Evolutionary conservation across 2,329 filamentous ascomycete genomes (phyloP).

Genomic region (Ophiostoma sp.): DNA sequence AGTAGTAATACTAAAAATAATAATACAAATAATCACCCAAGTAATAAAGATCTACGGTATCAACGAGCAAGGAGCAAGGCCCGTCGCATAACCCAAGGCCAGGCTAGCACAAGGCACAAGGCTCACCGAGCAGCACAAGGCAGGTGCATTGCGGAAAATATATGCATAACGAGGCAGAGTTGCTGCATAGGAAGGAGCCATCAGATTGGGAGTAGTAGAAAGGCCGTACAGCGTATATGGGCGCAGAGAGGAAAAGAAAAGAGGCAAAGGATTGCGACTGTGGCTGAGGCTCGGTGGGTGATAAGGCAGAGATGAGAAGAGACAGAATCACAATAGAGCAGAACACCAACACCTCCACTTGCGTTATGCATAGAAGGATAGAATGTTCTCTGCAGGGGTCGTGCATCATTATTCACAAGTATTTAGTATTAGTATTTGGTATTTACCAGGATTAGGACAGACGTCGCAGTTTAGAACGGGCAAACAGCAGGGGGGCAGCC

Average conservation of each 20-base stretch:
- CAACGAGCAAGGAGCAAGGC: background rate
- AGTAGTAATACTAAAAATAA: background rate
- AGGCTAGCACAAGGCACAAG: background rate
- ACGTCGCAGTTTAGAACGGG: background rate
- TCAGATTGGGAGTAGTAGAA: background rate
- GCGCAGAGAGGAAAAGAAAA: too few relatives aligned
- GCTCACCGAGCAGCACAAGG: constrained; percentile 9
- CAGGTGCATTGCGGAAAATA: constrained; percentile 8
- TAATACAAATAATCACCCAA: background rate
- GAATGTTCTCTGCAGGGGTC: constrained; percentile 9
- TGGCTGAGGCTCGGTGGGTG: constrained; percentile 13
- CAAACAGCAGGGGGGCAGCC: background rate
- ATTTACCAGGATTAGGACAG: background rate
- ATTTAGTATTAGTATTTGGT: background rate
- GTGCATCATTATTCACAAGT: background rate
- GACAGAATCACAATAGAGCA: background rate
- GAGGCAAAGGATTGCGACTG: background rate
- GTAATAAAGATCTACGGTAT: background rate
- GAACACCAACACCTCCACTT: background rate
- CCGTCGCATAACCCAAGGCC: background rate
- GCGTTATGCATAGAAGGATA: constrained; percentile 12
- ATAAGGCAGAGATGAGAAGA: background rate
- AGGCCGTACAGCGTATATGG: background rate
- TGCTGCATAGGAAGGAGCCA: background rate
- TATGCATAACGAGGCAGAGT: background rate